A percentile compares a stretch with the other conserved stretches of the same genome.
Evolutionary conservation across 129 eudicot genomes (phyloP).

Genomic region (Escallonia rubra): DNA sequence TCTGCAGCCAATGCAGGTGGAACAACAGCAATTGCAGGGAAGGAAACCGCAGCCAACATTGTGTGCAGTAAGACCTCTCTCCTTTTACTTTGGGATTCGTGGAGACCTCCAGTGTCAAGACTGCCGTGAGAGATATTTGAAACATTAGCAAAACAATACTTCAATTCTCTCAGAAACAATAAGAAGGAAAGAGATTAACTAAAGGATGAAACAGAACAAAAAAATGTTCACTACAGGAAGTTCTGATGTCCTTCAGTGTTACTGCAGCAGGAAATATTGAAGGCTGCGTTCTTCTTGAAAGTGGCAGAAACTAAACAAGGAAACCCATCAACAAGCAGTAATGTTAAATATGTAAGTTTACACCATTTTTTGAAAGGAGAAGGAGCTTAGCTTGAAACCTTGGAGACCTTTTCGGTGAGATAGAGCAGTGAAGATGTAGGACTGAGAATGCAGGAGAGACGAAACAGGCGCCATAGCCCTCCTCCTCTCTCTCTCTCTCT

Average conservation of each 20-base stretch:
- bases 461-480: constrained; percentile 51
- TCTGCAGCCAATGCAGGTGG: constrained; percentile 60
- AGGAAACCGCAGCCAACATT: constrained; percentile 37
- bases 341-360: too few relatives aligned
- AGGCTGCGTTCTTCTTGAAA: constrained; percentile 30
- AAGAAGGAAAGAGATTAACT: not conserved
- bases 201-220: not conserved
- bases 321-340: not conserved
- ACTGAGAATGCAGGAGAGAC: constrained; percentile 36
- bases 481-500: constrained; percentile 13
- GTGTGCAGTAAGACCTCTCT: constrained; percentile 56
- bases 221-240: constrained; percentile 26
- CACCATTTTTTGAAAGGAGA: too few relatives aligned
- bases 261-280: constrained; percentile 36
- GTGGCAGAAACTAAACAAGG: constrained; percentile 39
- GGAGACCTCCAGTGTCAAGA: constrained; percentile 11
- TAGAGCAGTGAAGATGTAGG: constrained; percentile 14
- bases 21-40: constrained; percentile 53
- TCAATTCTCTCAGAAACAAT: not conserved
- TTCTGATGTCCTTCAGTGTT: constrained; percentile 35
- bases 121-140: constrained; percentile 14
- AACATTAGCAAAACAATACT: not conserved
- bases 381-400: too few relatives aligned
- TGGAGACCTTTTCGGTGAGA: constrained; percentile 23
- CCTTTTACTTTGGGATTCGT: constrained; percentile 41